Evolutionary conservation across 441 rosid species (phyloP), one percentile per base, ranked within the genome.

Genomic region (Biscutella auriculata): DNA sequence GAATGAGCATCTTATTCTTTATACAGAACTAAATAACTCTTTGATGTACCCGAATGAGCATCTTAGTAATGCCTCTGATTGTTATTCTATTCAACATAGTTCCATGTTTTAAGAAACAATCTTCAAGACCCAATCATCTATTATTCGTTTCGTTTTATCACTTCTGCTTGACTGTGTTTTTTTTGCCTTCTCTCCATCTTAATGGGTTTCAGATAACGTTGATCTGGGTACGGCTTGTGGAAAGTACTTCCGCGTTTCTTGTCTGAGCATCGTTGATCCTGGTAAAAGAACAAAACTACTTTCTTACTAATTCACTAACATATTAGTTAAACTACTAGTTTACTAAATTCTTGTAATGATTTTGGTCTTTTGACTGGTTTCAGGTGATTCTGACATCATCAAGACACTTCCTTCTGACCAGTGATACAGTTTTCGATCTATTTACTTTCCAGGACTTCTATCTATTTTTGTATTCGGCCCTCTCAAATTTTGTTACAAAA

Each of bases 201-300:
- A 8, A 19, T 50, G 27, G 2, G 14, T 53, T 58, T 63, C 82
- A 83, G 92, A 85, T 62, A 90, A 90, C 25, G 93, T 83, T 14
- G 95, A 87, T 52, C 62, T 90, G 68, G 95, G 97, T 6, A 87
- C 94, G 15, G 94, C 95, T 23, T 90, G 95, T 0, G 95, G 94
- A 23, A 87, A 90, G 73, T 81, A 81, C 58, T 87, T 60, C 79
- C 77, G 97, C 12, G 94, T 87, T 5, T 87, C 83, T 46, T 89
- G 97, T 74, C 76, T 89, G 65, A 84, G 95, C 77, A 74, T 82
- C 29, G 62, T 84, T 2, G 94, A 87, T 69, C 79, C 88, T 53
- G 94, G 95, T 87, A 73, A 14, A 10, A 12, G 4, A 23, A 23
- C 29, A 17, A 9, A 5, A 3, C 14, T n/a, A n/a, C n/a, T n/a